These are phyloP conservation scores for Lactarius indigo DNA, from an alignment of 768 basidiomycete species.

Conservation along the genomic window DNA sequence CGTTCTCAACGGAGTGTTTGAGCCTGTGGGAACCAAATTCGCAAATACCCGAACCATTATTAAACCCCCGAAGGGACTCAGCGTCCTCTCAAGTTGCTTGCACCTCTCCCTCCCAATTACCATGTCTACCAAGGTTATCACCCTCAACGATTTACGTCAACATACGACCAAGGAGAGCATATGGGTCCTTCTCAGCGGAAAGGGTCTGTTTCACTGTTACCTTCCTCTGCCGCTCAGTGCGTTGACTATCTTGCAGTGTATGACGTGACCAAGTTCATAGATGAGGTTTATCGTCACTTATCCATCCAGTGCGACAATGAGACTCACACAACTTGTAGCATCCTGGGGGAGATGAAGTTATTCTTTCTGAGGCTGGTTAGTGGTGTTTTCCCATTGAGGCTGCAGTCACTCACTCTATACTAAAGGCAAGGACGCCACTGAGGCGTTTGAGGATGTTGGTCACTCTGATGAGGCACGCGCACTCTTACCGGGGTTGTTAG, in stretches of 20 bases:
- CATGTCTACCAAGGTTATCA: constrained; percentile 50
- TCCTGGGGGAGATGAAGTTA: constrained; percentile 97
- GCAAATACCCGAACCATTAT: constrained; percentile 23
- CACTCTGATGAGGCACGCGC: constrained; percentile 98
- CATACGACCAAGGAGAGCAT: constrained; percentile 73
- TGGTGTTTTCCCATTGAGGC: constrained; percentile 3
- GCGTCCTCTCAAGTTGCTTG: constrained; percentile 8
- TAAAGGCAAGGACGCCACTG: constrained; percentile 90
- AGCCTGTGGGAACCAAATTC: constrained; percentile 18
- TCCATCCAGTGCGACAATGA: background rate
- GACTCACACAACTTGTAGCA: constrained; percentile 50
- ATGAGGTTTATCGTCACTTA: constrained; percentile 59
- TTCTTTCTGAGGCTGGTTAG: constrained; percentile 87
- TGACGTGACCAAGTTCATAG: constrained; percentile 88
- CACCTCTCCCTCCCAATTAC: constrained; percentile 23
- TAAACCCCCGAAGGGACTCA: constrained; percentile 7
- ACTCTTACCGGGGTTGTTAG: constrained; percentile 85
- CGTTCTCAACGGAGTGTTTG: constrained; percentile 10
- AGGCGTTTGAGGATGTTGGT: constrained; percentile 98
- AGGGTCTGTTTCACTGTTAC: constrained; percentile 49
- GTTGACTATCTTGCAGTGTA: constrained; percentile 59
- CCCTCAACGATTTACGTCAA: constrained; percentile 71
- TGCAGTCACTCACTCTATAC: constrained; percentile 7
- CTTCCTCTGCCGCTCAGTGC: constrained; percentile 9
- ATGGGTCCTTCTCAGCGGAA: constrained; percentile 80